A percentile compares a stretch with the other conserved stretches of the same genome.
phyloP scores from a whole-genome alignment of 177 flowering plant species.

The Telopea speciosissima region DNA sequence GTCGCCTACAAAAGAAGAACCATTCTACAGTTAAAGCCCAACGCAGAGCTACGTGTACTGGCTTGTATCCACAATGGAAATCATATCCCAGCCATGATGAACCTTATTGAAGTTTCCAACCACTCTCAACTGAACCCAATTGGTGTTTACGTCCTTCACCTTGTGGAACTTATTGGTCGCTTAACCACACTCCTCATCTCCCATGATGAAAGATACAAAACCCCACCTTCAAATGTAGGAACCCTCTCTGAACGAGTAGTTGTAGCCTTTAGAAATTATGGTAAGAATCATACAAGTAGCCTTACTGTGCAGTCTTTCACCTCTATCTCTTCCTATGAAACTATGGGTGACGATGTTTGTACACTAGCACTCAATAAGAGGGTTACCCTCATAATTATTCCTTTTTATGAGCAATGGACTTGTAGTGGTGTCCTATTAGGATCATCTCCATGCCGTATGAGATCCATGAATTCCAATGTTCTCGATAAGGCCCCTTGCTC shows the following conservation, averaged over 20 bases:
- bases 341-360: slow-evolving; percentile 37
- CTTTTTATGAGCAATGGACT: slow-evolving; percentile 28
- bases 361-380: slow-evolving; percentile 25
- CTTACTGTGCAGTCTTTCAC: slow-evolving; percentile 15
- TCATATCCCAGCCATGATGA: slow-evolving; percentile 14
- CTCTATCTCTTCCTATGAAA: slow-evolving; percentile 16
- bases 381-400: slow-evolving; percentile 28
- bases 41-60: slow-evolving; percentile 22
- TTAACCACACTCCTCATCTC: slow-evolving; percentile 30
- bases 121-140: slow-evolving; percentile 25
- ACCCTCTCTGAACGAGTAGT: slow-evolving; percentile 25
- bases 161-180: slow-evolving; percentile 30
- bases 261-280: slow-evolving; percentile 17
- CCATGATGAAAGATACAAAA: slow-evolving; percentile 16
- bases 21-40: slow-evolving; percentile 13
- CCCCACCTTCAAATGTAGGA: neutral
- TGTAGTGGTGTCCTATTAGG: no score
- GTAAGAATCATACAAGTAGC: neutral
- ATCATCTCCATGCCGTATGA: slow-evolving; percentile 7
- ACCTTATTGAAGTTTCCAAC: slow-evolving; percentile 19
- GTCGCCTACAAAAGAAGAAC: slow-evolving; percentile 25
- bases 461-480: slow-evolving; percentile 26
- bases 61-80: slow-evolving; percentile 22
- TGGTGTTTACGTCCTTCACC: slow-evolving; percentile 26
- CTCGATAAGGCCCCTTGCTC: slow-evolving; percentile 46